Conservation (phyloP, 495 filamentous ascomycete species). For the Physcia stellaris region DNA sequence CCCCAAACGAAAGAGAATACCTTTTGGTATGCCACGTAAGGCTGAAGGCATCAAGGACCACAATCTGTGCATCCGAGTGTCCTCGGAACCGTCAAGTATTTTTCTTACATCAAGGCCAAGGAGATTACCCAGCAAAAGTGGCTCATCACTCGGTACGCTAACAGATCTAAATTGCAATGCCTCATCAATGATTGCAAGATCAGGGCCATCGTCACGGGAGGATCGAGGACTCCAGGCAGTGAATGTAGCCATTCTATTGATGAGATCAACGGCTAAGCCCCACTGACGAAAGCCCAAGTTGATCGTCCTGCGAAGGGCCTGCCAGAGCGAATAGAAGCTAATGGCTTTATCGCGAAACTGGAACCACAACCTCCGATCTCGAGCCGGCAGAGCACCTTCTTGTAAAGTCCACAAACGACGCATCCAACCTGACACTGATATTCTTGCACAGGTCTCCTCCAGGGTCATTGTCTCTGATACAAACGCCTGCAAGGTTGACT, state of each 20-base stretch:
- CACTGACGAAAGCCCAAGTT: not conserved
- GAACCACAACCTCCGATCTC: too few relatives aligned
- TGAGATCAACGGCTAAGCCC: not conserved
- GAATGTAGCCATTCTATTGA: not conserved
- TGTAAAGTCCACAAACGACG: too few relatives aligned
- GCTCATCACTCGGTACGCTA: slow-evolving; percentile 3
- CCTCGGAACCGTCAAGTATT: not conserved
- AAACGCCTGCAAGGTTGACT: too few relatives aligned
- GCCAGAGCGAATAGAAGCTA: too few relatives aligned
- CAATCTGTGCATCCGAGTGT: slow-evolving; percentile 4
- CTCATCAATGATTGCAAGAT: slow-evolving; percentile 1
- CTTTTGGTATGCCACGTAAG: slow-evolving; percentile 3
- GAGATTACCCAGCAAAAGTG: not conserved
- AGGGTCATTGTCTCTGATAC: too few relatives aligned
- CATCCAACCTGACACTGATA: too few relatives aligned
- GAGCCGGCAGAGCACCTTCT: too few relatives aligned
- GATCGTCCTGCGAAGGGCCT: too few relatives aligned
- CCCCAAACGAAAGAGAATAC: slow-evolving; percentile 6
- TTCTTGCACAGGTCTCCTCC: too few relatives aligned
- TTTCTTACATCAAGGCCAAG: slow-evolving; percentile 1
- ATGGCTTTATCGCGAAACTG: too few relatives aligned
- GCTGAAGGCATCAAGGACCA: slow-evolving; percentile 6
- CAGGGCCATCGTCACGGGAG: not conserved
- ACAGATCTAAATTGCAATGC: slow-evolving; percentile 3
- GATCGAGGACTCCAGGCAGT: not conserved